Percentiles rank a stretch among this genome's conserved stretches.
These are phyloP conservation scores for Scedosporium boydii DNA, from an alignment of 2,329 filamentous ascomycete genomes.

Conservation along the genomic window DNA sequence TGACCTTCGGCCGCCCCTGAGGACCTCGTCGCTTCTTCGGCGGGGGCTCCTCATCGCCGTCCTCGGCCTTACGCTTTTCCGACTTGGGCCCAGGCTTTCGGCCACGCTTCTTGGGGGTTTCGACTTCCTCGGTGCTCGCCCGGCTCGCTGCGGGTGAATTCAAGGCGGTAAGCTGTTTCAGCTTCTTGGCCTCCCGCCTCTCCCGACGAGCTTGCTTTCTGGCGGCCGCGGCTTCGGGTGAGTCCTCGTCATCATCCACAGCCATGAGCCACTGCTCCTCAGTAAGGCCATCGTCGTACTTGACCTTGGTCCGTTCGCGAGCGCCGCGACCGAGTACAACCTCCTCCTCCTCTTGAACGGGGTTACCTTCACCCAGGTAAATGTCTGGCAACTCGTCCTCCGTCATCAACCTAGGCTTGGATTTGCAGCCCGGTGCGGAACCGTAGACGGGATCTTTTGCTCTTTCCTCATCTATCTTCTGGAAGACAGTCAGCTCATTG, in stretches of 20 bases:
- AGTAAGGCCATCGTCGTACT: conserved; percentile 93
- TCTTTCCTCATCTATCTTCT: conserved; percentile 72
- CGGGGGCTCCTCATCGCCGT: conserved; percentile 67
- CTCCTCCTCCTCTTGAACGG: conserved; percentile 67
- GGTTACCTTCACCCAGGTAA: conserved; percentile 79
- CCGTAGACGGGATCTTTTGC: conserved; percentile 61
- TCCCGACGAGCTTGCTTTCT: conserved; percentile 81
- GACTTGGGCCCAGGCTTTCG: conserved; percentile 65
- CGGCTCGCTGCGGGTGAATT: conserved; percentile 71
- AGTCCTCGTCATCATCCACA: conserved; percentile 93
- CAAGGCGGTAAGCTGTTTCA: conserved; percentile 47
- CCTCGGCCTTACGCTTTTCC: conserved; percentile 83
- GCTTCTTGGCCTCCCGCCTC: conserved; percentile 66
- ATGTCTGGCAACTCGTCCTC: conserved; percentile 90
- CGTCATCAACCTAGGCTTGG: conserved; percentile 68
- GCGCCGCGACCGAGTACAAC: conserved; percentile 74
- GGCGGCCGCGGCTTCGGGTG: conserved; percentile 83
- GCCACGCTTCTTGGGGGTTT: conserved; percentile 71
- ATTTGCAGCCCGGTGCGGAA: conserved; percentile 49
- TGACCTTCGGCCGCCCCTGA: conserved; percentile 58
- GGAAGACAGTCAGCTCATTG: conserved; percentile 68
- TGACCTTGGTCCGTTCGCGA: conserved; percentile 86
- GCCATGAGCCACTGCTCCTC: conserved; percentile 99
- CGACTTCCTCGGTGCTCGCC: conserved; percentile 73
- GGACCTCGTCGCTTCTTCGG: conserved; percentile 70